Evolutionary conservation across 2,329 filamentous ascomycete genomes (phyloP), one percentile per base, ranked within the genome.

Genomic region (Hortaea werneckii): DNA sequence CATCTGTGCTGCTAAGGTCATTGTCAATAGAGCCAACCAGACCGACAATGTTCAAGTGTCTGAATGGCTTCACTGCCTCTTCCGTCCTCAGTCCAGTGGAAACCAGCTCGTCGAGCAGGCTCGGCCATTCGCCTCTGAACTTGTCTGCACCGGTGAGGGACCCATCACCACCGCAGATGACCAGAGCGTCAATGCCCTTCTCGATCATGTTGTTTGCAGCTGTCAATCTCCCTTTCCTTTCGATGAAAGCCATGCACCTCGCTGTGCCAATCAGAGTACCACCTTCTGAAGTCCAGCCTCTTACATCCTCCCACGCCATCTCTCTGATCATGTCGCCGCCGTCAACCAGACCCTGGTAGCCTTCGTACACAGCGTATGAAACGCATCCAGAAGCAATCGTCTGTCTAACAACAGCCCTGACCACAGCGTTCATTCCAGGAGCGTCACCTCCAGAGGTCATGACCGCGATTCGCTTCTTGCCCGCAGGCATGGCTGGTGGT

Each of bases 21-120:
- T 98, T 98, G 75, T 98, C 92, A 62, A 98, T 98, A 44, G 88
- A 95, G 47, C 92, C 92, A 28, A 98, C 92, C 43, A 96, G 74
- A 41, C 92, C 92, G 44, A 96, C 90, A 55, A 98, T 95, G 68
- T 96, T 98, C 61, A 98, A 78, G 56, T 94, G 81, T 60, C 78
- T 77, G 74, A 87, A 94, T 1, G 85, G 84, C 40, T 79, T 73
- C 48, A 87, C 70, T 63, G 95, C 83, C 46, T 83, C 77, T 38
- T 71, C 60, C 5, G 79, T 82, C 58, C 95, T 74, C 60, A 90
- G 76, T 44, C 81, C 80, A 2, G 69, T 85, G 42, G 78, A 63
- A 32, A 96, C 84, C 50, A 98, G 77, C 72, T 98, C 92, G 43
- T 86, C 73, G 48, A 98, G 67, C 53, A 98, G 75, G 38, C 84